A percentile compares a stretch with the other conserved stretches of the same genome.
Evolutionary conservation across 2,329 filamentous ascomycete genomes (phyloP).

Genomic region (Penicillium corylophilum): DNA sequence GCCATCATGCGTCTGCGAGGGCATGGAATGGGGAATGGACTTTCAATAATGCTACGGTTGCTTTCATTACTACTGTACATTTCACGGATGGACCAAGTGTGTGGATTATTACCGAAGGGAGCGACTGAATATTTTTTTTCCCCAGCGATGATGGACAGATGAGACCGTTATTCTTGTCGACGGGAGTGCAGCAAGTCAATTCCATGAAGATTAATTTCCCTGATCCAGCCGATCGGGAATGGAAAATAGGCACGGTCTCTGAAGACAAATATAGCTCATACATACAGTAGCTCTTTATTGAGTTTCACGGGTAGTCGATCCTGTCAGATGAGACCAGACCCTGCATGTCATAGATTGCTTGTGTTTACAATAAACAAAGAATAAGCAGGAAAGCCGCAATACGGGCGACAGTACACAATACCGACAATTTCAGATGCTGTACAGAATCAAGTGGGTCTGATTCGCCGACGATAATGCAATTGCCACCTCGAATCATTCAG

Average conservation of each 20-base stretch:
- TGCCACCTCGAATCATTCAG: background rate
- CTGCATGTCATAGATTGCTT: background rate
- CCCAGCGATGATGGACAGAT: slow-evolving; percentile 47
- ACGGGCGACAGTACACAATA: background rate
- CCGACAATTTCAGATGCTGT: background rate
- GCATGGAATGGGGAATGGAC: slow-evolving; percentile 31
- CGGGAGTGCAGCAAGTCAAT: slow-evolving; percentile 48
- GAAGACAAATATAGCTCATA: background rate
- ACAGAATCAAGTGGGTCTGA: background rate
- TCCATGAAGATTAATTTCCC: slow-evolving; percentile 37
- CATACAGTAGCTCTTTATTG: background rate
- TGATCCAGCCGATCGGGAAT: slow-evolving; percentile 43
- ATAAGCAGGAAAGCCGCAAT: background rate
- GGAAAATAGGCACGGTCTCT: background rate
- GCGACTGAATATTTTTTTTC: slow-evolving; percentile 52
- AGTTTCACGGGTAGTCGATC: background rate
- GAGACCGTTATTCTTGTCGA: slow-evolving; percentile 49
- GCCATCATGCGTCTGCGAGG: slow-evolving; percentile 34
- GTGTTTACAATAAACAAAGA: background rate
- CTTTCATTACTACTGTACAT: slow-evolving; percentile 25
- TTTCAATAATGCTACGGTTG: slow-evolving; percentile 31
- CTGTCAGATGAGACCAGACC: background rate
- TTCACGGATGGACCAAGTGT: slow-evolving; percentile 44
- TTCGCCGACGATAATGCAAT: background rate
- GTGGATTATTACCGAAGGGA: slow-evolving; percentile 47